Conservation (phyloP, 768 basidiomycete species). For the Mycena amicta region DNA sequence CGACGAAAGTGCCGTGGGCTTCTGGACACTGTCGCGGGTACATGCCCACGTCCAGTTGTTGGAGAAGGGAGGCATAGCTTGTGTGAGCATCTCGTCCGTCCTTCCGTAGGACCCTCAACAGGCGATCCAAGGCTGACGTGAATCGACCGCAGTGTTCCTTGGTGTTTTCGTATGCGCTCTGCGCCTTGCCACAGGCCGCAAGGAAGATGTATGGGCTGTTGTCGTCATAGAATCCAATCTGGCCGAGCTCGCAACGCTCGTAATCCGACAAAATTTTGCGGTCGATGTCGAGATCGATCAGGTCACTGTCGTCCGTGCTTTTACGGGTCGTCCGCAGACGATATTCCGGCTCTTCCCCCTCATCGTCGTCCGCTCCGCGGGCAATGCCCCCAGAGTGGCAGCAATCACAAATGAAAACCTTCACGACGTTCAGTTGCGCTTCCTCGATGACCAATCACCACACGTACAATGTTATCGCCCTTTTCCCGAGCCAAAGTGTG, state of each 20-base stretch:
- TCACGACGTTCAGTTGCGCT: too few species aligned
- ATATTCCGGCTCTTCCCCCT: not conserved
- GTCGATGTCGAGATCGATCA: slow-evolving; percentile 1
- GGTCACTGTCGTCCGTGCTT: too few species aligned
- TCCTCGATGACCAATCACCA: not conserved
- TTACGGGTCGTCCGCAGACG: too few species aligned
- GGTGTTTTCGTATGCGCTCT: slow-evolving; percentile 1
- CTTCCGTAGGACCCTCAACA: not conserved
- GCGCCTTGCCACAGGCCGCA: slow-evolving; percentile 2
- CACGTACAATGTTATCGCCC: slow-evolving; percentile 10
- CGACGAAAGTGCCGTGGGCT: not conserved
- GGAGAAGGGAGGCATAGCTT: not conserved
- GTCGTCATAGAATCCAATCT: slow-evolving; percentile 3
- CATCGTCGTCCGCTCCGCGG: not conserved
- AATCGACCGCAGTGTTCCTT: not conserved
- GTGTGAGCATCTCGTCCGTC: not conserved
- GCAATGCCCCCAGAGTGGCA: slow-evolving; percentile 7
- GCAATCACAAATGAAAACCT: slow-evolving; percentile 5
- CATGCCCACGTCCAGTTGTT: not conserved
- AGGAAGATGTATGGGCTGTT: slow-evolving; percentile 5
- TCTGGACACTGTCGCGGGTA: not conserved
- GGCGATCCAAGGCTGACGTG: not conserved
- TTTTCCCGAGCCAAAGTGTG: slow-evolving; percentile 6
- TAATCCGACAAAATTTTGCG: not conserved
- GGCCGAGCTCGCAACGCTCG: not conserved